Conservation (phyloP, 1,139 yeast genomes). For the Blastobotrys elegans region DNA sequence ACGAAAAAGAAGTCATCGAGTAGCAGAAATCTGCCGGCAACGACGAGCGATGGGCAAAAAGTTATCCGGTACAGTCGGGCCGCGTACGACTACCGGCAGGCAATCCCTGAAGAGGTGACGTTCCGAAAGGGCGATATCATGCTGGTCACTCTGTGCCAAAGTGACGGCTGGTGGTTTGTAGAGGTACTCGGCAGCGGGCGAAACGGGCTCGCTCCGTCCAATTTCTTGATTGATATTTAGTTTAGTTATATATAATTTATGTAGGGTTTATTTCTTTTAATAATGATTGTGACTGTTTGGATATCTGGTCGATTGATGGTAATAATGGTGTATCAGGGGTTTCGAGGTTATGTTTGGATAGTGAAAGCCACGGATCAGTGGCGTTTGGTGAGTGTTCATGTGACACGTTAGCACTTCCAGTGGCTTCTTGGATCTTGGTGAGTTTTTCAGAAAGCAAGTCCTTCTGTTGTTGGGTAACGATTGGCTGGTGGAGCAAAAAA, state of each 20-base stretch:
- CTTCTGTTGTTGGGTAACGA: conserved; percentile 16
- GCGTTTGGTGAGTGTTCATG: neutral
- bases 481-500: conserved; percentile 18
- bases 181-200: conserved; percentile 52
- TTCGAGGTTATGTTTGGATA: too few relatives aligned
- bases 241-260: neutral
- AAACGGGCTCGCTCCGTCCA: conserved; percentile 79
- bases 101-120: conserved; percentile 70
- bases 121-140: conserved; percentile 74
- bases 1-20: conserved; percentile 7
- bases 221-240: conserved; percentile 38
- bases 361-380: neutral
- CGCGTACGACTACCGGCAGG: conserved; percentile 66
- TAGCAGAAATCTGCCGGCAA: conserved; percentile 23
- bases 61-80: conserved; percentile 62
- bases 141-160: conserved; percentile 67
- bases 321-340: too few relatives aligned
- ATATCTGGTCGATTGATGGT: neutral
- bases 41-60: conserved; percentile 43
- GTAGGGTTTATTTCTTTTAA: neutral
- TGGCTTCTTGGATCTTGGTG: conserved; percentile 3
- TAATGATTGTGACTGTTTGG: neutral
- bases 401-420: neutral
- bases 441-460: conserved; percentile 16
- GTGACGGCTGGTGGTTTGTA: conserved; percentile 88